These are phyloP conservation scores for Tulasnella sp. DNA, from an alignment of 768 basidiomycete genomes.

Conservation along the genomic window DNA sequence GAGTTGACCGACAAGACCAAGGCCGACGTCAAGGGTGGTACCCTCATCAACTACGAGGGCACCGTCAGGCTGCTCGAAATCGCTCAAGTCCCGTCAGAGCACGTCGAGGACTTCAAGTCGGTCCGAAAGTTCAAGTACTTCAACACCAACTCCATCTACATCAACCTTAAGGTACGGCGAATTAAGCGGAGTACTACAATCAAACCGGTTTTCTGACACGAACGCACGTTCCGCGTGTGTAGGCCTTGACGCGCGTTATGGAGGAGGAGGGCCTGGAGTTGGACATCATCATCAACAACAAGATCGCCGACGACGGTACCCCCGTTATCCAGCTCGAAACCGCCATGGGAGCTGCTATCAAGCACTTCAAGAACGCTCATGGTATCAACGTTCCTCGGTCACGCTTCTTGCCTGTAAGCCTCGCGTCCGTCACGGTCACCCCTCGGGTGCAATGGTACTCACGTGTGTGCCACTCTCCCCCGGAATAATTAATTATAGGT, in stretches of 20 bases:
- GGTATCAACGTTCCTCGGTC: conserved; percentile 92
- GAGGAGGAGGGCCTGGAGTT: conserved; percentile 74
- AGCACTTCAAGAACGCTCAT: conserved; percentile 83
- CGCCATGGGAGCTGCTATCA: conserved; percentile 87
- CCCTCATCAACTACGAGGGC: conserved; percentile 85
- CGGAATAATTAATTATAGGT: conserved; percentile 24
- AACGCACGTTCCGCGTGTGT: neutral
- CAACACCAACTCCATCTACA: conserved; percentile 78
- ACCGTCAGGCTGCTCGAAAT: conserved; percentile 83
- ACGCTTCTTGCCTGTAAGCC: conserved; percentile 74
- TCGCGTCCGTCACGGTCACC: conserved; percentile 20
- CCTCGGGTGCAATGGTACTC: neutral
- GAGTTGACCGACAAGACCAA: conserved; percentile 97
- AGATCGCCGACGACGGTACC: conserved; percentile 75
- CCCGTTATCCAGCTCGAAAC: conserved; percentile 81
- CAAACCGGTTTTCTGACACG: neutral
- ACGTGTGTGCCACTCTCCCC: neutral
- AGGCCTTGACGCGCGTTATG: conserved; percentile 85
- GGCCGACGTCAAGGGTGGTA: conserved; percentile 82
- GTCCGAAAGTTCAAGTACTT: conserved; percentile 91
- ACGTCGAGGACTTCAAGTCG: conserved; percentile 89
- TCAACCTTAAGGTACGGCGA: conserved; percentile 45
- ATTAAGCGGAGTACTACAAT: no score
- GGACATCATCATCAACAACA: conserved; percentile 91
- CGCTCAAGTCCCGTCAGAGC: conserved; percentile 87